A percentile compares a stretch with the other conserved stretches of the same genome.
phyloP scores from a whole-genome alignment of 768 basidiomycete genomes.

The Boletus insuetus region DNA sequence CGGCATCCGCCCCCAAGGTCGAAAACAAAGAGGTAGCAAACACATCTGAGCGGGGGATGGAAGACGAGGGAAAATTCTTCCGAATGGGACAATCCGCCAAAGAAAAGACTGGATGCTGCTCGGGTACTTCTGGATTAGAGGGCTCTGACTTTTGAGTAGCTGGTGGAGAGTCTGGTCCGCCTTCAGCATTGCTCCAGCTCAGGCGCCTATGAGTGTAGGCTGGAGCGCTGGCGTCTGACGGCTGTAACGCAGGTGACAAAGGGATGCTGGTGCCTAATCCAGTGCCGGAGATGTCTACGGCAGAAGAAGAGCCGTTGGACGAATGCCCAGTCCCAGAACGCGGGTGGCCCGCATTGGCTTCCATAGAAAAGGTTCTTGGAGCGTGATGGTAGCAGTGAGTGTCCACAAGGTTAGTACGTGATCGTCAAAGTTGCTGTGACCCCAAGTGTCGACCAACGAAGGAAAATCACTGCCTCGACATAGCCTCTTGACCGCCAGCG shows the following conservation, averaged over 20 bases:
- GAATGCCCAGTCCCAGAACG: too few relatives aligned
- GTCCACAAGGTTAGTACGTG: too few relatives aligned
- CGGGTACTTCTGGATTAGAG: slow-evolving; percentile 17
- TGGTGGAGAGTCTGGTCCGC: slow-evolving; percentile 47
- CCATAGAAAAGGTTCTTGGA: too few relatives aligned
- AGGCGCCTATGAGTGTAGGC: slow-evolving; percentile 48
- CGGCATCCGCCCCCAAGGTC: slow-evolving; percentile 27
- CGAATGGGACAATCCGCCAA: slow-evolving; percentile 35
- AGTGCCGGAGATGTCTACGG: too few relatives aligned
- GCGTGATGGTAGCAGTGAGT: too few relatives aligned
- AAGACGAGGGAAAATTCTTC: slow-evolving; percentile 36
- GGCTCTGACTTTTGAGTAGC: slow-evolving; percentile 19
- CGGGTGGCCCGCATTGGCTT: too few relatives aligned
- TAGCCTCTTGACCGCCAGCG: too few relatives aligned
- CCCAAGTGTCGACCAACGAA: too few relatives aligned
- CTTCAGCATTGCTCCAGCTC: slow-evolving; percentile 54
- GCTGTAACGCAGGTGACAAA: neutral
- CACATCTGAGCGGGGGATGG: slow-evolving; percentile 42
- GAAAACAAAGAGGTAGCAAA: slow-evolving; percentile 53
- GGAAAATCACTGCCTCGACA: too few relatives aligned
- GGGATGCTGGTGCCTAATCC: too few relatives aligned
- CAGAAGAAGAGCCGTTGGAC: too few relatives aligned
- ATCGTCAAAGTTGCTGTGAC: too few relatives aligned
- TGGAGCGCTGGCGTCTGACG: slow-evolving; percentile 32
- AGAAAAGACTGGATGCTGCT: slow-evolving; percentile 52